Evolutionary conservation across 2,329 filamentous ascomycete species (phyloP).

Genomic region (Cercospora sesami): DNA sequence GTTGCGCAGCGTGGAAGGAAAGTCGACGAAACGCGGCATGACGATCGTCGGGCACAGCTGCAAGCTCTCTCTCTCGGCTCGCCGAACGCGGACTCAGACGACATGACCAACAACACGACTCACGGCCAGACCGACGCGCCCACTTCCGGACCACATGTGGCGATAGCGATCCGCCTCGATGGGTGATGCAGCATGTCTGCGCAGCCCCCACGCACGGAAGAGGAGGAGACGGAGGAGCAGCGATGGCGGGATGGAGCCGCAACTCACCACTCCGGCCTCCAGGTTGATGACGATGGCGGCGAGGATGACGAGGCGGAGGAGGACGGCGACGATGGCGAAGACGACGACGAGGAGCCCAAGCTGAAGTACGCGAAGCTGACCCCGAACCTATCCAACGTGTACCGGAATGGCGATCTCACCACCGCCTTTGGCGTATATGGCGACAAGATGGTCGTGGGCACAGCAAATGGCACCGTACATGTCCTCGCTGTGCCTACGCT

Average conservation of each 20-base stretch:
- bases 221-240: slow-evolving; percentile 22
- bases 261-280: slow-evolving; percentile 14
- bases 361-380: slow-evolving; percentile 92
- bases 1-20: neutral
- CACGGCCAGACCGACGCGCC: neutral
- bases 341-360: slow-evolving; percentile 89
- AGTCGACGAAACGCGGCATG: neutral
- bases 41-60: neutral
- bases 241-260: slow-evolving; percentile 8
- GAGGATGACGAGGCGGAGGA: slow-evolving; percentile 40
- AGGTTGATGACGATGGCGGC: slow-evolving; percentile 28
- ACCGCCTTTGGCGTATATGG: slow-evolving; percentile 86
- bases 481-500: slow-evolving; percentile 81
- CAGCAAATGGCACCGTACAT: slow-evolving; percentile 95
- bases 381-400: slow-evolving; percentile 73
- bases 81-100: slow-evolving; percentile 7
- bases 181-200: slow-evolving; percentile 41
- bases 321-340: slow-evolving; percentile 68
- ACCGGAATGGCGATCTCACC: slow-evolving; percentile 83
- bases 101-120: slow-evolving; percentile 11
- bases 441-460: slow-evolving; percentile 97
- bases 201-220: slow-evolving; percentile 30
- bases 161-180: slow-evolving; percentile 18
- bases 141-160: neutral
- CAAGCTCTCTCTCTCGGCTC: neutral